These are phyloP conservation scores for Theobroma grandiflorum DNA, from an alignment of 441 rosid species.

Conservation along the genomic window DNA sequence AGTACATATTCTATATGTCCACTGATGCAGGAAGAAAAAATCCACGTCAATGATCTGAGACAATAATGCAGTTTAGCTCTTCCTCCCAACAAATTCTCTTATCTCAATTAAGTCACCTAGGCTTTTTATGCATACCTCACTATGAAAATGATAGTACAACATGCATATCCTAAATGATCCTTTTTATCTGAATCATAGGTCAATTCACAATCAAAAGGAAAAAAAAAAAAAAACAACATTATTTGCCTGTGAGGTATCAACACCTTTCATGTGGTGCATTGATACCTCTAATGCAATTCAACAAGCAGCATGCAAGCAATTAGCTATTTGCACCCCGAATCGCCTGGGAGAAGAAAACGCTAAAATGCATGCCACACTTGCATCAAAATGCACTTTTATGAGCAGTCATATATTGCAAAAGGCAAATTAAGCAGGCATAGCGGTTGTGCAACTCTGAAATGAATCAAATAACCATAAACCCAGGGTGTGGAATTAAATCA, in stretches of 20 bases:
- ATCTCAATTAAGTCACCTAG: background rate
- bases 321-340: background rate
- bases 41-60: background rate
- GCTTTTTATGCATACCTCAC: background rate
- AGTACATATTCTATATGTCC: background rate
- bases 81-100: background rate
- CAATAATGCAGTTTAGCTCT: background rate
- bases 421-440: background rate
- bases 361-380: background rate
- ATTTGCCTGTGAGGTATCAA: background rate
- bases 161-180: background rate
- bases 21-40: background rate
- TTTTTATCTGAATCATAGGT: background rate
- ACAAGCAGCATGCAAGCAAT: background rate
- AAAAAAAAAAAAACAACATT: background rate
- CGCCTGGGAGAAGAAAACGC: background rate
- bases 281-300: background rate
- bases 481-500: background rate
- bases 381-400: constrained; percentile 13
- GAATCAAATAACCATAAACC: background rate
- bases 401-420: background rate
- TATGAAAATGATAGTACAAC: background rate
- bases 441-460: background rate
- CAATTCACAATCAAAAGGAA: background rate
- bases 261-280: background rate